Evolutionary conservation across 345 rosid genomes (phyloP), one percentile per base, ranked within the genome.

Genomic region (Raphanus raphanistrum): DNA sequence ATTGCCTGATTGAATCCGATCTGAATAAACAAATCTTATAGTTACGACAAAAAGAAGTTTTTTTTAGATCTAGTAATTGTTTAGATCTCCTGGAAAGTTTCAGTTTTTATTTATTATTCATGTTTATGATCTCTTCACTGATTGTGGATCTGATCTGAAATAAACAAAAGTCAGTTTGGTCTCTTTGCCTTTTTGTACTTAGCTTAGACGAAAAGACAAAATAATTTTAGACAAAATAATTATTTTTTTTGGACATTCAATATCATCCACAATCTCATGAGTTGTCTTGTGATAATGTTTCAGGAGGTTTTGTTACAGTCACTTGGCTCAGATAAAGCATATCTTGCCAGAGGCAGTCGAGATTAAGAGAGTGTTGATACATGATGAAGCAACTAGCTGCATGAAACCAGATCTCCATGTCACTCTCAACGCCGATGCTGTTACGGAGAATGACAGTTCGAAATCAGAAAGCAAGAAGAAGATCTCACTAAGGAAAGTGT

Each of bases 351-450:
- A 93, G 77, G 93, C 83, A 0, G 85, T 96, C 17, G 93, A 89
- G 82, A 75, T 93, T 3, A 93, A 82, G 84, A 87, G 79, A 75
- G 76, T 88, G 11, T 80, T 87, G 10, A 55, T 68, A 59, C 76
- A 84, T 69, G 93, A 96, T 78, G 98, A 96, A 84, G 74, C 55
- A 61, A 86, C 89, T 8, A 65, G 90, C 26, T 91, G 94, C 38
- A 88, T 88, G 94, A 91, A 89, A 83, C 96, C 98, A 2, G 93
- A 91, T 76, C 92, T 96, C 77, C 83, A 88, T 52, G 76, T 96
- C 35, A 76, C 87, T 25, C 54, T 96, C 8, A 84, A 86, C 27
- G 82, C 81, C 3, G 85, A 89, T 66, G 89, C 88, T 1, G 50
- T 91, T 25, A 80, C 74, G 17, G 78, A 43, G 12, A 87, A 80